Evolutionary conservation across 345 rosid species (phyloP).

Genomic region (Anastatica hierochuntica): DNA sequence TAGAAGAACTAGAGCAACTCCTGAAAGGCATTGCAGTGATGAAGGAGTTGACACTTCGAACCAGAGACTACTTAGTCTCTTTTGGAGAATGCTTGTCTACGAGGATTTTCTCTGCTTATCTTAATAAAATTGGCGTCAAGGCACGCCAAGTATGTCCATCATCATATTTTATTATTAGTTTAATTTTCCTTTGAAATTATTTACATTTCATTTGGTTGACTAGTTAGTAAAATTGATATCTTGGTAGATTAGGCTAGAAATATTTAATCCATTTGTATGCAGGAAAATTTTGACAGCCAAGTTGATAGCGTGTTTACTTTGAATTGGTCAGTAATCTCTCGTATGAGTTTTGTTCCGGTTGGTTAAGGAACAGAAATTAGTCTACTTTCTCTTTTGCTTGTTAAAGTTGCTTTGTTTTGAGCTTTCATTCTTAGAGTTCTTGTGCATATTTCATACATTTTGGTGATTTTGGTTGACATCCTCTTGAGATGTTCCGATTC

Average conservation of each 20-base stretch:
- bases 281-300: neutral
- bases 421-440: neutral
- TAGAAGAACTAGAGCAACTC: constrained; percentile 83
- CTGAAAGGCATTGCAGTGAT: constrained; percentile 91
- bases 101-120: constrained; percentile 86
- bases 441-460: neutral
- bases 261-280: neutral
- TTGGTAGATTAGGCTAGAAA: neutral
- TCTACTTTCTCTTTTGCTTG: neutral
- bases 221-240: neutral
- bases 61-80: constrained; percentile 83
- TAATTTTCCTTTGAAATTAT: neutral
- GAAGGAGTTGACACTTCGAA: constrained; percentile 86
- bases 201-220: constrained; percentile 1
- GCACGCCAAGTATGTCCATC: constrained; percentile 73
- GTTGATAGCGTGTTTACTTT: neutral
- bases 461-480: neutral
- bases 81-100: constrained; percentile 99
- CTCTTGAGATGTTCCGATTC: neutral
- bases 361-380: neutral
- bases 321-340: constrained; percentile 1
- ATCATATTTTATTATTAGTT: neutral
- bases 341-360: neutral
- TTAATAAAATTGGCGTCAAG: constrained; percentile 68
- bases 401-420: constrained; percentile 11